A percentile compares a stretch with the other conserved stretches of the same genome.
phyloP scores from a whole-genome alignment of 1,139 yeast genomes.

The Suhomyces yuchorum region DNA sequence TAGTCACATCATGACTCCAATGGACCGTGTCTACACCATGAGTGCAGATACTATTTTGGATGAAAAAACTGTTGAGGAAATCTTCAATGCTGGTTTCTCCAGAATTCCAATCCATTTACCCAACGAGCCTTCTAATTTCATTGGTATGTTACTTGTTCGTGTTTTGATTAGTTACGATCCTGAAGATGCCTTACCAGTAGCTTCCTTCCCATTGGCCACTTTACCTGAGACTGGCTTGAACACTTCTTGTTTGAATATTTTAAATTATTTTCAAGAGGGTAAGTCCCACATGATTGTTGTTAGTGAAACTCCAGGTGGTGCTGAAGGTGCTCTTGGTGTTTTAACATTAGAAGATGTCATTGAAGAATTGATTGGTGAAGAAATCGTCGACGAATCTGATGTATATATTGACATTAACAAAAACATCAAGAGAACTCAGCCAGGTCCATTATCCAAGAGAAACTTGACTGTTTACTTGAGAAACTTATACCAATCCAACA shows the following conservation, averaged over 20 bases:
- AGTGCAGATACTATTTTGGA: conserved; percentile 82
- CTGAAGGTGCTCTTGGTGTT: conserved; percentile 87
- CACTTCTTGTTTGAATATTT: conserved; percentile 89
- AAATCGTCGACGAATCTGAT: conserved; percentile 96
- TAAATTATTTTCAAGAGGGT: conserved; percentile 97
- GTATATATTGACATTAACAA: conserved; percentile 90
- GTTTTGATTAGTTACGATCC: conserved; percentile 95
- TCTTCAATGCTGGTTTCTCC: conserved; percentile 91
- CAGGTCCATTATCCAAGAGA: conserved; percentile 81
- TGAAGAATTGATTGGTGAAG: conserved; percentile 97
- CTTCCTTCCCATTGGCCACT: conserved; percentile 92
- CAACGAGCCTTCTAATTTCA: conserved; percentile 83
- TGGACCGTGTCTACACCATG: conserved; percentile 87
- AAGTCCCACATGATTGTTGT: conserved; percentile 97
- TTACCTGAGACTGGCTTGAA: conserved; percentile 91
- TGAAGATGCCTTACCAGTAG: conserved; percentile 90
- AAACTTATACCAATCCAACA: conserved; percentile 48
- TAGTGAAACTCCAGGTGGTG: conserved; percentile 82
- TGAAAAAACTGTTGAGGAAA: conserved; percentile 83
- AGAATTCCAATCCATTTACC: conserved; percentile 96
- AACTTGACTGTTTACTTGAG: conserved; percentile 71
- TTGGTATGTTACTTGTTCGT: conserved; percentile 92
- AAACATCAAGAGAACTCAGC: conserved; percentile 77
- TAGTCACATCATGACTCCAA: conserved; percentile 88
- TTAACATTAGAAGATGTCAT: conserved; percentile 94